Conservation (phyloP, 495 filamentous ascomycete species). For the Penicillium atrosanguineum region DNA sequence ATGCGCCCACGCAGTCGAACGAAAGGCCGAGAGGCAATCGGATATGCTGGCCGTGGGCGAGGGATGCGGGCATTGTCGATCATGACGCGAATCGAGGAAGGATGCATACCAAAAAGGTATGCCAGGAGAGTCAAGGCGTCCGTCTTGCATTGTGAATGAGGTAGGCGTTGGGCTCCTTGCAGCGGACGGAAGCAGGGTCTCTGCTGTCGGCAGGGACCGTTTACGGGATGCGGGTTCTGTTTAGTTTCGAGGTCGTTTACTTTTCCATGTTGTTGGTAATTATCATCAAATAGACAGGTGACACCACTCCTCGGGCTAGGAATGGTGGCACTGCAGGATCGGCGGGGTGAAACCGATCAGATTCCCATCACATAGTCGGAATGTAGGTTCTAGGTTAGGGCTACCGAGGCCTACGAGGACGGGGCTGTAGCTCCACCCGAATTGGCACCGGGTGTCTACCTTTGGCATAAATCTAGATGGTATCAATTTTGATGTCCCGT, state of each 20-base stretch:
- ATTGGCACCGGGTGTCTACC: background rate
- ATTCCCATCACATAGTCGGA: background rate
- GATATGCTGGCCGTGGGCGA: background rate
- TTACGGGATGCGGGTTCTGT: background rate
- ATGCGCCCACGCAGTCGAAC: background rate
- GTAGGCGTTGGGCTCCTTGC: slow-evolving; percentile 11
- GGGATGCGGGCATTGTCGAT: slow-evolving; percentile 5
- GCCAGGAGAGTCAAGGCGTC: background rate
- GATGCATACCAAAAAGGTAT: background rate
- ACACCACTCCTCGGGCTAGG: slow-evolving; percentile 1
- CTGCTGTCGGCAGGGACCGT: background rate
- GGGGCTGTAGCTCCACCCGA: background rate
- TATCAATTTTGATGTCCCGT: slow-evolving; percentile 6
- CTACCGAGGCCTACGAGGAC: background rate
- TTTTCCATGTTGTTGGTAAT: background rate
- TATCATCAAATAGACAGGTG: background rate
- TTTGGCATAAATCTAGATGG: background rate
- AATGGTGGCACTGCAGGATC: background rate
- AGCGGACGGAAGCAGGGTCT: background rate
- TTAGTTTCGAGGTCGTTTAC: background rate
- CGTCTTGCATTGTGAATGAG: background rate
- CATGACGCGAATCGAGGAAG: slow-evolving; percentile 1
- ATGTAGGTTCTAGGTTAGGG: slow-evolving; percentile 8
- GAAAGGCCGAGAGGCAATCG: background rate
- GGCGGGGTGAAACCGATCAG: slow-evolving; percentile 1